These are phyloP conservation scores for Pseudogymnoascus sp. DNA, from an alignment of 2,329 filamentous ascomycete genomes.

Conservation along the genomic window DNA sequence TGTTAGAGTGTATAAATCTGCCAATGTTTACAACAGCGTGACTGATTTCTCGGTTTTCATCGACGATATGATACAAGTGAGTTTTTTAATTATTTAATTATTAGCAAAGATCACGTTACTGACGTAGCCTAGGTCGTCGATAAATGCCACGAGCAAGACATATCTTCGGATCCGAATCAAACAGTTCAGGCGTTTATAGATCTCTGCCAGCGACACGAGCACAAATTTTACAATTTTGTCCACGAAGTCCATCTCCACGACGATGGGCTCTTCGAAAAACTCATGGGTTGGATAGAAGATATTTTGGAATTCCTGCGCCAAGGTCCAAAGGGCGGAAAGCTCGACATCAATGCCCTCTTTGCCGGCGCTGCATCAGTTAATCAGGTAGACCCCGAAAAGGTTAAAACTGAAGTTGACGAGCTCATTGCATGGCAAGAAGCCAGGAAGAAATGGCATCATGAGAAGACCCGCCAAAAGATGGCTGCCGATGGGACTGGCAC, in stretches of 20 bases:
- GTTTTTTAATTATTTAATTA: constrained; percentile 14
- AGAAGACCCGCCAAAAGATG: constrained; percentile 99
- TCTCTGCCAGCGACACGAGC: constrained; percentile 85
- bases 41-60: constrained; percentile 92
- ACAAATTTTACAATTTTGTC: constrained; percentile 98
- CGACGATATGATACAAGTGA: constrained; percentile 80
- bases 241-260: constrained; percentile 97
- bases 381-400: constrained; percentile 61
- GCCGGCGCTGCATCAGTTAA: constrained; percentile 64
- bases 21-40: constrained; percentile 95
- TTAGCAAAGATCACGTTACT: constrained; percentile 15
- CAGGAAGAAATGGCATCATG: constrained; percentile 94
- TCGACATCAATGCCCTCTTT: constrained; percentile 93
- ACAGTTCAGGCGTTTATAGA: constrained; percentile 98
- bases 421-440: constrained; percentile 92
- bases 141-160: constrained; percentile 62
- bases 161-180: constrained; percentile 92
- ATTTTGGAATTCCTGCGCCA: constrained; percentile 89
- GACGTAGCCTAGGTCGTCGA: constrained; percentile 47
- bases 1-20: constrained; percentile 94
- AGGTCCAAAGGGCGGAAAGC: constrained; percentile 73
- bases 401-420: constrained; percentile 71
- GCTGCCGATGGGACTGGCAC: constrained; percentile 64
- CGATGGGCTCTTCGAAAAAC: constrained; percentile 87
- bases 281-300: constrained; percentile 96